These are phyloP conservation scores for Quercus rubra DNA, from an alignment of 306 rosid species.

Conservation along the genomic window DNA sequence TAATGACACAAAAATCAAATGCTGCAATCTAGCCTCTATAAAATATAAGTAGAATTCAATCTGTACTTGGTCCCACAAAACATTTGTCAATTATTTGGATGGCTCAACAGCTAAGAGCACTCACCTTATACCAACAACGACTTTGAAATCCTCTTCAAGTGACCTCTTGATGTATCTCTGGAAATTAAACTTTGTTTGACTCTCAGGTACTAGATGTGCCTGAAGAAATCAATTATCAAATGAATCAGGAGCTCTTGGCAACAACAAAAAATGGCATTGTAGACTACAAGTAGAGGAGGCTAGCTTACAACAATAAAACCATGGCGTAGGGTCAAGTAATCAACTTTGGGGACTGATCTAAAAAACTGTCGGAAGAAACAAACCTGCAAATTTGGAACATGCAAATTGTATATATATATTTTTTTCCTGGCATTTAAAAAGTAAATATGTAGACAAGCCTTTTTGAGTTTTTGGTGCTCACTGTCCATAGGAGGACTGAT, in stretches of 20 bases:
- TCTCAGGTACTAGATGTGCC: conserved; percentile 92
- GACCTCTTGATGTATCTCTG: conserved; percentile 73
- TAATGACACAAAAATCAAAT: too few relatives aligned
- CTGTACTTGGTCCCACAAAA: too few relatives aligned
- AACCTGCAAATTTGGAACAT: conserved; percentile 32
- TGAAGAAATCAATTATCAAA: conserved; percentile 11
- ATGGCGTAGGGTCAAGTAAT: conserved; percentile 80
- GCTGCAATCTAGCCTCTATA: too few relatives aligned
- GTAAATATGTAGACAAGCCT: too few relatives aligned
- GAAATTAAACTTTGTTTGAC: conserved; percentile 63
- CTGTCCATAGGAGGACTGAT: conserved; percentile 72
- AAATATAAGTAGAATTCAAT: too few relatives aligned
- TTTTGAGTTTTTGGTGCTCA: conserved; percentile 25
- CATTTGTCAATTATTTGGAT: too few relatives aligned
- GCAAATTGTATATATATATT: not conserved
- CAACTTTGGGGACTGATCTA: conserved; percentile 82
- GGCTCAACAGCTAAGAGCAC: not conserved
- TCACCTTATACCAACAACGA: conserved; percentile 86
- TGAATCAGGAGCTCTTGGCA: too few relatives aligned
- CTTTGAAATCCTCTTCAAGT: conserved; percentile 84
- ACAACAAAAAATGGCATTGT: too few relatives aligned
- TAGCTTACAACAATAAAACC: conserved; percentile 74
- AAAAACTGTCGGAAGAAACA: conserved; percentile 85
- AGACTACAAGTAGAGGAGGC: too few relatives aligned
- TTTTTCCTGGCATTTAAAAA: too few relatives aligned